phyloP scores from a whole-genome alignment of 495 filamentous ascomycete species.

The Penicillium steckii region DNA sequence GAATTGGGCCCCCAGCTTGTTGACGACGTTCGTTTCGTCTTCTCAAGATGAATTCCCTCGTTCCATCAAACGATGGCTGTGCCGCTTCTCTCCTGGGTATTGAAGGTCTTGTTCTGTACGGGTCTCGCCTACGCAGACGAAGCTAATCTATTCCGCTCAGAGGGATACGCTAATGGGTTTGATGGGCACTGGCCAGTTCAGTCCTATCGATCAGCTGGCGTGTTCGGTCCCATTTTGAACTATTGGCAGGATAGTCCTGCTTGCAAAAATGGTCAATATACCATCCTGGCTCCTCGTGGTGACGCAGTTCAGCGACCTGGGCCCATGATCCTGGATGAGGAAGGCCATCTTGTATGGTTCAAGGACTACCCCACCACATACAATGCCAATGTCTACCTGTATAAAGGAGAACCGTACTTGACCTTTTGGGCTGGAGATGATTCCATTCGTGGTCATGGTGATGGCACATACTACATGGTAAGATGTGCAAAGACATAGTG shows the following conservation, averaged over 20 bases:
- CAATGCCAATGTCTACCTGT: slow-evolving; percentile 41
- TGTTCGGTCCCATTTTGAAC: slow-evolving; percentile 40
- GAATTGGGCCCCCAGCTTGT: background rate
- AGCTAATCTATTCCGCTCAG: slow-evolving; percentile 5
- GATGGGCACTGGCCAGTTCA: slow-evolving; percentile 41
- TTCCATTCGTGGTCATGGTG: slow-evolving; percentile 44
- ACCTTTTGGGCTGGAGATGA: slow-evolving; percentile 54
- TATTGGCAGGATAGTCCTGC: slow-evolving; percentile 26
- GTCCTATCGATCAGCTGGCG: slow-evolving; percentile 33
- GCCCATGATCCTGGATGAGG: slow-evolving; percentile 44
- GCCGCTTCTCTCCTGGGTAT: background rate
- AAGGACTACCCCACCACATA: slow-evolving; percentile 35
- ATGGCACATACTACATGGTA: slow-evolving; percentile 51
- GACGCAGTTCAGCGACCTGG: slow-evolving; percentile 31
- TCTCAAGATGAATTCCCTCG: background rate
- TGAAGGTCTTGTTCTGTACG: background rate
- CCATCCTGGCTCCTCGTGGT: slow-evolving; percentile 44
- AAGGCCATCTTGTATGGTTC: slow-evolving; percentile 46
- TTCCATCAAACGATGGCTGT: background rate
- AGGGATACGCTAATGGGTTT: slow-evolving; percentile 31
- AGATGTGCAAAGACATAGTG: background rate
- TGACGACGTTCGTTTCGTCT: background rate
- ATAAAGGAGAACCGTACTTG: slow-evolving; percentile 42
- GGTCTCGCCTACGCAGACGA: slow-evolving; percentile 3
- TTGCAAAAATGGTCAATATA: slow-evolving; percentile 38